Percentiles rank a stretch among this genome's conserved stretches.
phyloP scores from a whole-genome alignment of 352 stramenopile species.

The Phytophthora uliginosa region DNA sequence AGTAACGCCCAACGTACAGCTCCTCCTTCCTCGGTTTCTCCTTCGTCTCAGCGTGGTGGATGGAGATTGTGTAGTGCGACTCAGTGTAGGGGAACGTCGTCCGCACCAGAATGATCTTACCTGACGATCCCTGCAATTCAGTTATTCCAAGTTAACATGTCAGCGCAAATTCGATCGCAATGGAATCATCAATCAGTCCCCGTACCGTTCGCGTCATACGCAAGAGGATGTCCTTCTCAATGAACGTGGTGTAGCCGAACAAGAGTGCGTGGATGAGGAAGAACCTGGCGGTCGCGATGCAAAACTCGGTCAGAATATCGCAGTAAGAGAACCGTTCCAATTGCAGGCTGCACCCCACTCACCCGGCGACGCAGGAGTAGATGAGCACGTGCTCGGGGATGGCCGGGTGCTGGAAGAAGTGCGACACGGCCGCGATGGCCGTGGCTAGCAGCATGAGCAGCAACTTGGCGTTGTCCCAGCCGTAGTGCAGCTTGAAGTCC shows the following conservation, averaged over 20 bases:
- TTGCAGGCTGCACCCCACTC: conserved; percentile 12
- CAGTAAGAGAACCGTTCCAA: neutral
- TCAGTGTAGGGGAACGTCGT: conserved; percentile 80
- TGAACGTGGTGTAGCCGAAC: conserved; percentile 72
- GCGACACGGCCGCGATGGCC: conserved; percentile 66
- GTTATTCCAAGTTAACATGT: conserved; percentile 1
- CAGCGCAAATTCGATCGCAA: neutral
- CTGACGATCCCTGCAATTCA: conserved; percentile 41
- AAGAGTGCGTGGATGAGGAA: conserved; percentile 85
- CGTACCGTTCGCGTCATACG: conserved; percentile 75
- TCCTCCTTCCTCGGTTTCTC: conserved; percentile 64
- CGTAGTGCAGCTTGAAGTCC: conserved; percentile 74
- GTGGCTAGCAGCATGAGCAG: conserved; percentile 79
- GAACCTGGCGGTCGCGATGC: conserved; percentile 50
- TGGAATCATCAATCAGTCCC: neutral
- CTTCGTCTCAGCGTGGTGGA: conserved; percentile 57
- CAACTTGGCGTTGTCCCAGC: conserved; percentile 88
- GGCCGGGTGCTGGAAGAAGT: conserved; percentile 73
- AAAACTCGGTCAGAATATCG: neutral
- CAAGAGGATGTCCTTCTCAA: conserved; percentile 86
- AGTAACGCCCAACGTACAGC: conserved; percentile 88
- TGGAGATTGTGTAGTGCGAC: conserved; percentile 73
- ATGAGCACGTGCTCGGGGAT: conserved; percentile 78
- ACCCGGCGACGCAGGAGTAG: conserved; percentile 77
- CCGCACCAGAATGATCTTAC: conserved; percentile 64